Base-by-base conservation (phyloP, 2,329 filamentous ascomycete genomes). In the Zymoseptoria brevis region DNA sequence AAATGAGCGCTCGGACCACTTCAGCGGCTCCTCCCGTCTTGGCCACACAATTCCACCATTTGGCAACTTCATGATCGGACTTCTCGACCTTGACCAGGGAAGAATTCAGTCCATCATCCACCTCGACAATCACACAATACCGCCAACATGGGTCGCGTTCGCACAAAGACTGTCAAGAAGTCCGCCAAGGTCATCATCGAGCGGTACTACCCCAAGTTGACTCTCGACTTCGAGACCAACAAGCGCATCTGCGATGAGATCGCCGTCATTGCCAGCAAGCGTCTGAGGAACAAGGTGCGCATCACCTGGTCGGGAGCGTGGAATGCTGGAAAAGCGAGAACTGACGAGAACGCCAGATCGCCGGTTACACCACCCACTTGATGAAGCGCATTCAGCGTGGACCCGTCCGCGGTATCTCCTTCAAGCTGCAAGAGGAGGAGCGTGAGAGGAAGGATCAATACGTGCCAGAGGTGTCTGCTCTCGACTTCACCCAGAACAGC, bases 361-460 rank as follows among this genome's bases (percentile, higher is more conserved):
- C 94, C 75, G 94, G 94, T 74, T 97, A 96, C 87, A 96, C 93
- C 74, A 97, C 94, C 70, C 91, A 96, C 67, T 70, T 74, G 81
- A 99, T 99, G 95, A 97, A 97, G 88, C 94, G 94, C 81, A 99
- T 99, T 74, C 94, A 97, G 85, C 91, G 94, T 79, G 94, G 94
- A 69, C 94, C 94, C 69, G 94, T 99, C 80, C 95, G 94, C 74
- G 94, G 94, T 84, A 99, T 99, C 82, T 99, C 95, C 80, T 99
- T 99, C 92, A 99, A 99, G 87, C 90, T 99, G 64, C 94, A 99
- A 83, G 94, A 99, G 84, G 94, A 99, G 85, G 94, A 99, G 88
- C 90, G 94, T 86, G 94, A 99, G 84, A 89, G 94, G 79, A 99
- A 99, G 89, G 94, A 99, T 84, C 94, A 99, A 85, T 99, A 96